Conservation (phyloP, 495 filamentous ascomycete species). For the Halenospora varia region DNA sequence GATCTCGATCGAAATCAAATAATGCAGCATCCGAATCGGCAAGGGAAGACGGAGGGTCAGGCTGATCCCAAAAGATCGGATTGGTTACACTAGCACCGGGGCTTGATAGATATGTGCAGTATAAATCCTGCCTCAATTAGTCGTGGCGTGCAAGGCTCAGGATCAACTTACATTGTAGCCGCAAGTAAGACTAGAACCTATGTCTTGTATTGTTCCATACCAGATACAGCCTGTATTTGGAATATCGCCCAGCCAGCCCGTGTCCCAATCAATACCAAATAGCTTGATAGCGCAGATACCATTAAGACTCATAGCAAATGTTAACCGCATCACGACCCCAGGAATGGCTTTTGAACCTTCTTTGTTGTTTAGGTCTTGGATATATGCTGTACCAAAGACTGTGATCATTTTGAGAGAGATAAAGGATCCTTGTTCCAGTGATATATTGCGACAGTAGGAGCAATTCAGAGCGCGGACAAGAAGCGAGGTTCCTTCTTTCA, state of each 20-base stretch:
- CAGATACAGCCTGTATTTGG: constrained; percentile 5
- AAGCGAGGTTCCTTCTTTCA: constrained; percentile 2
- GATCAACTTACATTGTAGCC: constrained; percentile 14
- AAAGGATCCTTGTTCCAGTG: not conserved
- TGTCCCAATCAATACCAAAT: constrained; percentile 12
- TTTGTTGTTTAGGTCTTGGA: not conserved
- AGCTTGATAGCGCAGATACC: constrained; percentile 17
- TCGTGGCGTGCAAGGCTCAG: not conserved
- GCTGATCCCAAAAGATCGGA: constrained; percentile 13
- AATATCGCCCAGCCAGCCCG: constrained; percentile 11
- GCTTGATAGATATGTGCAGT: constrained; percentile 7
- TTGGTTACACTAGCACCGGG: not conserved
- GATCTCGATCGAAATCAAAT: constrained; percentile 13
- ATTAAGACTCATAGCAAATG: constrained; percentile 2
- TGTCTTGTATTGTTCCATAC: constrained; percentile 5
- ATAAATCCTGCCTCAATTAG: constrained; percentile 8
- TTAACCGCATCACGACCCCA: not conserved
- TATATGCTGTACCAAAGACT: constrained; percentile 9
- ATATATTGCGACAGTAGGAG: not conserved
- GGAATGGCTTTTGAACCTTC: not conserved
- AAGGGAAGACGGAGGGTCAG: constrained; percentile 4
- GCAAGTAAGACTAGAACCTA: not conserved
- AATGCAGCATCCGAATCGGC: constrained; percentile 5
- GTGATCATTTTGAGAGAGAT: not conserved
- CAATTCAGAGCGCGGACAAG: not conserved